These are phyloP conservation scores for Colletotrichum brevisporum DNA, from an alignment of 2,329 filamentous ascomycete species.

Conservation along the genomic window DNA sequence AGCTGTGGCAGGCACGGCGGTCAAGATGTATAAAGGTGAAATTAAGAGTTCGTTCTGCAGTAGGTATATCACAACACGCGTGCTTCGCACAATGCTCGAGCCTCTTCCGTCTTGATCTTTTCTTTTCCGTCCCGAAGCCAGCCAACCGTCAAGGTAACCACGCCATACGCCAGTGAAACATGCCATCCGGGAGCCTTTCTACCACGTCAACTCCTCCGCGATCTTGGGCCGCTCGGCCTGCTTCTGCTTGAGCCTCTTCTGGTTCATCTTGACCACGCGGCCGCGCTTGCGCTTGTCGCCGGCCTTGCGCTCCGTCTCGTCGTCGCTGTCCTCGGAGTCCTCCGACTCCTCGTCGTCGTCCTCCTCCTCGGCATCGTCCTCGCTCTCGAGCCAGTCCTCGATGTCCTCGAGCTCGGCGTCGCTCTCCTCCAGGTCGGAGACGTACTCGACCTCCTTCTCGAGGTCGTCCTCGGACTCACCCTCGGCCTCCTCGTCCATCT, in stretches of 20 bases:
- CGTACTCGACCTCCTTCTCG: slow-evolving; percentile 88
- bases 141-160: slow-evolving; percentile 36
- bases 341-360: slow-evolving; percentile 71
- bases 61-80: slow-evolving; percentile 23
- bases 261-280: slow-evolving; percentile 62
- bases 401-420: slow-evolving; percentile 81
- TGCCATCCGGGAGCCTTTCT: slow-evolving; percentile 34
- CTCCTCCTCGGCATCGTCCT: slow-evolving; percentile 70
- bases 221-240: slow-evolving; percentile 64
- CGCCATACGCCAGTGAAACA: slow-evolving; percentile 37
- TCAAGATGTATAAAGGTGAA: background rate
- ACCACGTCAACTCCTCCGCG: slow-evolving; percentile 60
- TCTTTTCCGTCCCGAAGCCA: slow-evolving; percentile 35
- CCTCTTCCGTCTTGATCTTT: slow-evolving; percentile 16
- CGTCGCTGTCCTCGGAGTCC: slow-evolving; percentile 70
- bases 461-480: slow-evolving; percentile 76
- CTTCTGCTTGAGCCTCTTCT: slow-evolving; percentile 54
- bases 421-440: slow-evolving; percentile 89
- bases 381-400: slow-evolving; percentile 92
- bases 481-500: slow-evolving; percentile 76
- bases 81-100: slow-evolving; percentile 32
- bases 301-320: slow-evolving; percentile 67
- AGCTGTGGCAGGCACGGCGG: too few relatives aligned
- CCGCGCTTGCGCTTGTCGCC: slow-evolving; percentile 70
- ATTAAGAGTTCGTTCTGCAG: slow-evolving; percentile 26